Conservation (phyloP, 441 rosid genomes). For the Aleurites moluccanus region DNA sequence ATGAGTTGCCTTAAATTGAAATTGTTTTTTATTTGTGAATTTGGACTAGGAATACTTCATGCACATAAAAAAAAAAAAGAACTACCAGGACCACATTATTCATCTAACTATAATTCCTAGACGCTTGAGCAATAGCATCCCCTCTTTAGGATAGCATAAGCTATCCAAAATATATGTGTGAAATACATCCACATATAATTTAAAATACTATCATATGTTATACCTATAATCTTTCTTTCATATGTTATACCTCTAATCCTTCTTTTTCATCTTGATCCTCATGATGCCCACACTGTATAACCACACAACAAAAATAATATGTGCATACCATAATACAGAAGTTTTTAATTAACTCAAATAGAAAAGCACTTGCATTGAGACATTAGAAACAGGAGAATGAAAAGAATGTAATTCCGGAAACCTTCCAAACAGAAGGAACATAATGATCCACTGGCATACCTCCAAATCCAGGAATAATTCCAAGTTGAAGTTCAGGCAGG, state of each 20-base stretch:
- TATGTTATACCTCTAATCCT: neutral
- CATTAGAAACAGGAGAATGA: neutral
- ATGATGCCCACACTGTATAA: neutral
- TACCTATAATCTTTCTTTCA: neutral
- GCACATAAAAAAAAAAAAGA: neutral
- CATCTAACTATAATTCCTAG: neutral
- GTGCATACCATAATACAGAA: neutral
- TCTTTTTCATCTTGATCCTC: neutral
- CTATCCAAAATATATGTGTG: neutral
- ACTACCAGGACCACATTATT: neutral
- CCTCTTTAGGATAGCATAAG: neutral
- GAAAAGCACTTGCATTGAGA: neutral
- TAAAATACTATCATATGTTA: neutral
- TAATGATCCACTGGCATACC: constrained; percentile 36
- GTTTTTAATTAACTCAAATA: neutral
- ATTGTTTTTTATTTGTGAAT: too few species aligned
- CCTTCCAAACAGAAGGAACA: neutral
- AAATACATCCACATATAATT: neutral
- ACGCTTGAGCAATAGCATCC: neutral
- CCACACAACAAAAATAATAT: neutral
- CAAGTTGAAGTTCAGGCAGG: constrained; percentile 96
- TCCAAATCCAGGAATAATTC: constrained; percentile 95
- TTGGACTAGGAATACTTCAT: too few species aligned
- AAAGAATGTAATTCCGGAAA: neutral
- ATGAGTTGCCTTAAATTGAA: too few species aligned